Evolutionary conservation across 2,329 filamentous ascomycete genomes (phyloP).

Genomic region (Hymenoscyphus occultus): DNA sequence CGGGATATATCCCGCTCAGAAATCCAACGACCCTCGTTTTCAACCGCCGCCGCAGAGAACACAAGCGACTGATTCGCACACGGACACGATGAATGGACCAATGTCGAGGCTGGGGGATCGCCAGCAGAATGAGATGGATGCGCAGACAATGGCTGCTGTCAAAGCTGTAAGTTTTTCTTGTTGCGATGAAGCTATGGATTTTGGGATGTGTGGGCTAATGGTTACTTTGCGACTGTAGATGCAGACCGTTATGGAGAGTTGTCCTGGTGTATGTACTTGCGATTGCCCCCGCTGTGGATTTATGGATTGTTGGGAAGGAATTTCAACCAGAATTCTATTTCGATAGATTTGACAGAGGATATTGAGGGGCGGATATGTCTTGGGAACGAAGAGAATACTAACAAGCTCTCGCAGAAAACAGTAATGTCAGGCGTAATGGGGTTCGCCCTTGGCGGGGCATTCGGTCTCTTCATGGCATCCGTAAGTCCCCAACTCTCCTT

Average conservation of each 20-base stretch:
- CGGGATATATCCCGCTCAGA: background rate
- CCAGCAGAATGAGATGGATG: background rate
- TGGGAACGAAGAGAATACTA: background rate
- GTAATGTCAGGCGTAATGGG: slow-evolving; percentile 89
- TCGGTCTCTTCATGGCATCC: slow-evolving; percentile 97
- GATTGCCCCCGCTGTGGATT: background rate
- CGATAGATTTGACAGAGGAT: background rate
- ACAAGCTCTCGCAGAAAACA: slow-evolving; percentile 59
- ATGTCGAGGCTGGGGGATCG: slow-evolving; percentile 2
- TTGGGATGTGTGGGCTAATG: slow-evolving; percentile 1
- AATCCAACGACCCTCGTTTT: background rate
- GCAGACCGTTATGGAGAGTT: slow-evolving; percentile 15
- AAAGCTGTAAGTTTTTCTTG: slow-evolving; percentile 11
- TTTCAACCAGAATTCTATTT: background rate
- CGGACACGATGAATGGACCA: slow-evolving; percentile 8
- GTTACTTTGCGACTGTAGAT: slow-evolving; percentile 5
- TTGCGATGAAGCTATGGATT: background rate
- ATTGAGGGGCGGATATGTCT: background rate
- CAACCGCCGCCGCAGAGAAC: background rate
- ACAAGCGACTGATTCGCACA: background rate
- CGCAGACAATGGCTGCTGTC: slow-evolving; percentile 15
- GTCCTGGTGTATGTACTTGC: slow-evolving; percentile 12
- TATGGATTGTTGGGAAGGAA: background rate
- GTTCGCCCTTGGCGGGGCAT: slow-evolving; percentile 88
- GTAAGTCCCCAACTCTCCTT: slow-evolving; percentile 50